Base-by-base conservation (phyloP, 495 filamentous ascomycete genomes). In the Daldinia decipiens region DNA sequence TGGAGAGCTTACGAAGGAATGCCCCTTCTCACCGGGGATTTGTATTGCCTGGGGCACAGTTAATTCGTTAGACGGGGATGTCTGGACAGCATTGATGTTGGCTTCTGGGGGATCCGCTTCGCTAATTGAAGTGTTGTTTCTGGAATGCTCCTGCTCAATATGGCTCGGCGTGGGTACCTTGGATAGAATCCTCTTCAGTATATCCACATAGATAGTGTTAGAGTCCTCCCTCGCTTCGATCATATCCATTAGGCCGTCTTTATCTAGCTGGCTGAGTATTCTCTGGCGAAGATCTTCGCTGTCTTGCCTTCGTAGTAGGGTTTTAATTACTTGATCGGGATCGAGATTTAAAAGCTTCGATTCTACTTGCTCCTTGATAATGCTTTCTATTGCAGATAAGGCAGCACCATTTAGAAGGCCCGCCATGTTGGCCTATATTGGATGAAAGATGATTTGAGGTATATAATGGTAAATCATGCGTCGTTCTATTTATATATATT, bases 271-370 rank as follows among this genome's bases (percentile, higher is more conserved):
- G n/a, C n/a, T 13, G 15, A 65, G 54, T 12, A 55, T 26, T 24
- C 34, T 55, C 3, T 64, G 12, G 34, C 29, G 29, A 45, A 64
- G 43, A 19, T 11, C 26, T 32, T 45, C 19, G 3, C 3, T 12
- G 38, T 64, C 51, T 54, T 54, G 5, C n/a, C 61, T 64, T 45
- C n/a, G 50, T 34, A 45, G 2, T n/a, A 55, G 31, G 15, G 15
- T n/a, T 17, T 55, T n/a, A 15, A 55, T 34, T 4, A 64, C 24
- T 9, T 55, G 24, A 11, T 45, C 24, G 11, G 51, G 2, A 15
- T n/a, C 26, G 4, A 64, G 61, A 43, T 56, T 64, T 15, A 17
- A 9, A 6, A 64, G 34, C 5, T 7, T 39, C 9, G 38, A 64
- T 15, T 12, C 38, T 34, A 56, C 15, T 19, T 64, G 21, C 34